Conservation (phyloP, 2,329 filamentous ascomycete genomes). For the Xylaria sp. region DNA sequence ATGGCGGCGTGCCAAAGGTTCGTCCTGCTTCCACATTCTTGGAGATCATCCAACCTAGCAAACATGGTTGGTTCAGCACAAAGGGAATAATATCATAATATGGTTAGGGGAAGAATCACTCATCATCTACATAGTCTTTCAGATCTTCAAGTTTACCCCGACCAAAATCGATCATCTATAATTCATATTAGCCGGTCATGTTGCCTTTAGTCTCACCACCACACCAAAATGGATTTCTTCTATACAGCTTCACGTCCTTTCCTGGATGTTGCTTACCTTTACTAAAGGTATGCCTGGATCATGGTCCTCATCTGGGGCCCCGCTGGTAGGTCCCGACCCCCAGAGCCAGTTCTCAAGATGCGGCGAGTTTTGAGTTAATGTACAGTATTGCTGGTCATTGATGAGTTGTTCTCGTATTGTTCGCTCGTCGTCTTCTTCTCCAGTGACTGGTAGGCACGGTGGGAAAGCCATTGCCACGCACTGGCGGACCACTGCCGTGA, state of each 20-base stretch:
- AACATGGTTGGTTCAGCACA: not conserved
- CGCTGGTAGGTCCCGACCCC: not conserved
- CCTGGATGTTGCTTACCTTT: conserved; percentile 19
- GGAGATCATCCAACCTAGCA: not conserved
- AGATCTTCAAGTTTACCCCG: conserved; percentile 6
- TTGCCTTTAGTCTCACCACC: not conserved
- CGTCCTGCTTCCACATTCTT: not conserved
- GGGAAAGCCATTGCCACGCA: conserved; percentile 35
- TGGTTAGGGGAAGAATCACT: not conserved
- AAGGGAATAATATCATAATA: not conserved
- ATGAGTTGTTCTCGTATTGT: conserved; percentile 5
- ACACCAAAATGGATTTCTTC: not conserved
- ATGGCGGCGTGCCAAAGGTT: not conserved
- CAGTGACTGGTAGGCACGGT: not conserved
- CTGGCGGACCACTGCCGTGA: conserved; percentile 30
- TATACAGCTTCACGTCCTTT: not conserved
- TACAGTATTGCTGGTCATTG: not conserved
- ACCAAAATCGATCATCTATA: conserved; percentile 28
- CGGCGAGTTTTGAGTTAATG: conserved; percentile 23
- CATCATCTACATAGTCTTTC: not conserved
- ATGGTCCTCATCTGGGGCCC: conserved; percentile 21
- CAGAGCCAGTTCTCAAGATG: conserved; percentile 30
- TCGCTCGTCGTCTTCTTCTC: not conserved
- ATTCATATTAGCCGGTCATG: not conserved
- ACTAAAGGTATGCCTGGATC: conserved; percentile 16